phyloP scores from a whole-genome alignment of 345 rosid species.

The Corchorus capsularis region DNA sequence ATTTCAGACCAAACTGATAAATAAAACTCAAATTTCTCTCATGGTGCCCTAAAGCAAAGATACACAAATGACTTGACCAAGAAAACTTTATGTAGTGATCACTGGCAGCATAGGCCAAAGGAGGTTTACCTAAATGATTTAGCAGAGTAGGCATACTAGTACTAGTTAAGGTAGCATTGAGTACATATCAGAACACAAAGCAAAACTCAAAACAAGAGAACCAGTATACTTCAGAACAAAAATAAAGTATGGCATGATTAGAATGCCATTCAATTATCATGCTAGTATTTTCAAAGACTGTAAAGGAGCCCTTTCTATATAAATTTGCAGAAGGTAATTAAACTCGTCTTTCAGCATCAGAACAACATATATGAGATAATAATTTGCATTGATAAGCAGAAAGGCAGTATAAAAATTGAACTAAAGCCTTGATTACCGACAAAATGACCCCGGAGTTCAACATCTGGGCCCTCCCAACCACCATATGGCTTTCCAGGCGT shows the following conservation, averaged over 20 bases:
- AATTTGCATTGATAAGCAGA: neutral
- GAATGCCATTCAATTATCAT: slow-evolving; percentile 12
- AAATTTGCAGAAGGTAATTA: neutral
- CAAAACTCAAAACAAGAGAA: neutral
- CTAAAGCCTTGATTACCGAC: slow-evolving; percentile 57
- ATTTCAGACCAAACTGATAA: neutral
- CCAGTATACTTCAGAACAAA: neutral
- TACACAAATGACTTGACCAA: neutral
- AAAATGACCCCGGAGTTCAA: slow-evolving; percentile 94
- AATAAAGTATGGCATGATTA: neutral
- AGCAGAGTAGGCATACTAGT: neutral
- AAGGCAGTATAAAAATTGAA: slow-evolving; percentile 5
- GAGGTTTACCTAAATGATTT: neutral
- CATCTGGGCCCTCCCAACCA: slow-evolving; percentile 77
- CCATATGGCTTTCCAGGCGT: slow-evolving; percentile 70
- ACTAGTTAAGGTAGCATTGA: neutral
- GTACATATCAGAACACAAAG: neutral
- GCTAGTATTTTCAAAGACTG: slow-evolving; percentile 7
- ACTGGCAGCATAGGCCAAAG: neutral
- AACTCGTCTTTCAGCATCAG: neutral
- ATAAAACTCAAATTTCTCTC: slow-evolving; percentile 3
- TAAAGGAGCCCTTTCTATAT: neutral
- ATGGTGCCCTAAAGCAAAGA: neutral
- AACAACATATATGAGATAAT: neutral
- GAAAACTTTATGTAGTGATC: neutral